Percentiles rank a stretch among this genome's conserved stretches.
phyloP scores from a whole-genome alignment of 192 early-diverging fungal genomes.

The Geranomyces variabilis region DNA sequence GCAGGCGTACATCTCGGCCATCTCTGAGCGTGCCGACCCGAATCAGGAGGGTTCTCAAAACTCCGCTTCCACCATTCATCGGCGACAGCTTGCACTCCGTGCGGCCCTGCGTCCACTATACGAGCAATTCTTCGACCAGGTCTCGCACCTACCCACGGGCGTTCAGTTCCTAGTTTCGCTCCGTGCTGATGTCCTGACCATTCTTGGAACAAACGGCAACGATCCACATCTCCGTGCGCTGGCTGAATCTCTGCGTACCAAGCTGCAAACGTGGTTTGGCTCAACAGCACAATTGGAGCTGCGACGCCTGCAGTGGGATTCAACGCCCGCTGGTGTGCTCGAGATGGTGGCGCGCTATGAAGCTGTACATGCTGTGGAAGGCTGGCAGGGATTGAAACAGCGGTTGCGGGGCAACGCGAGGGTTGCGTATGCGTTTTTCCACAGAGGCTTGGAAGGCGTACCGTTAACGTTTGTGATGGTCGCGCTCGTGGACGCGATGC shows the following conservation, averaged over 20 bases:
- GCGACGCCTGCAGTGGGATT: constrained; percentile 82
- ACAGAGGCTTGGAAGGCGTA: constrained; percentile 73
- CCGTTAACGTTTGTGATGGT: constrained; percentile 84
- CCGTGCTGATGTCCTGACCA: constrained; percentile 69
- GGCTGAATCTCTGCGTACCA: constrained; percentile 67
- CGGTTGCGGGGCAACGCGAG: constrained; percentile 66
- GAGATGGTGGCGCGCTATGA: constrained; percentile 90
- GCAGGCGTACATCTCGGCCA: constrained; percentile 4
- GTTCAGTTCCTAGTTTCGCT: constrained; percentile 80
- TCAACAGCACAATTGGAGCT: constrained; percentile 71
- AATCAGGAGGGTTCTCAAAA: not conserved
- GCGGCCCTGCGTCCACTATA: constrained; percentile 69
- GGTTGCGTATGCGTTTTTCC: constrained; percentile 85
- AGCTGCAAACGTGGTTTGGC: constrained; percentile 75
- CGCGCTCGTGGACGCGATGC: constrained; percentile 67
- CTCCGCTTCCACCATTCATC: constrained; percentile 24
- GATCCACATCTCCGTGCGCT: constrained; percentile 58
- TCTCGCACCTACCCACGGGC: constrained; percentile 77
- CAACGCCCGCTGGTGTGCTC: constrained; percentile 73
- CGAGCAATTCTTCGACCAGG: constrained; percentile 74
- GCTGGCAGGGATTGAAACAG: constrained; percentile 82
- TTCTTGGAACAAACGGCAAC: constrained; percentile 36
- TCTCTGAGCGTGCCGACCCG: not conserved
- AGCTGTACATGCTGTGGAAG: constrained; percentile 83
- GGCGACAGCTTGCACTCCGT: constrained; percentile 62